Conservation (phyloP, 305 asterid genomes). For the Stenogyne calaminthoides region DNA sequence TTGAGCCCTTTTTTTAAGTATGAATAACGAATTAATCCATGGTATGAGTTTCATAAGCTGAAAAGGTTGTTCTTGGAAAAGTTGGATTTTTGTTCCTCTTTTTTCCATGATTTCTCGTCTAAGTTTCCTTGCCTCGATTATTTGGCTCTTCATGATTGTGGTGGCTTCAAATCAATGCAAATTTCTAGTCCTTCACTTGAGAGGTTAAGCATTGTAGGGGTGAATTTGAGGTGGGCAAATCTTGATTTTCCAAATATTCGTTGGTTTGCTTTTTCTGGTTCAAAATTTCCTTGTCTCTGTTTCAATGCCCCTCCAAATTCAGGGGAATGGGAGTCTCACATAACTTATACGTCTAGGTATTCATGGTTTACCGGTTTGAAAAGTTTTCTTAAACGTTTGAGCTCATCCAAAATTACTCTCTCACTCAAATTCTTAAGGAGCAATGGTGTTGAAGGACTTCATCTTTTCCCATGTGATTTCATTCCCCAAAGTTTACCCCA, state of each 20-base stretch:
- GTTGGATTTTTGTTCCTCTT: not conserved
- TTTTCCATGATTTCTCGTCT: not conserved
- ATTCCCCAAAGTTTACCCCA: no score
- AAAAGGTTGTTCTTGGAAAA: not conserved
- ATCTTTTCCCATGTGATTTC: no score
- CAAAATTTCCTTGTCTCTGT: no score
- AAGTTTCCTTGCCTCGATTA: not conserved
- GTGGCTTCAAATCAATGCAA: not conserved
- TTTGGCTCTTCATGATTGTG: not conserved
- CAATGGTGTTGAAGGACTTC: not conserved
- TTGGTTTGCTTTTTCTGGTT: not conserved
- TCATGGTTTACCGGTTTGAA: not conserved
- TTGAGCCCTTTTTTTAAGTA: no score
- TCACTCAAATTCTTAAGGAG: not conserved
- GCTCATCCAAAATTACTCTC: not conserved
- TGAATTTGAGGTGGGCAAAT: not conserved
- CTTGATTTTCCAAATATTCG: not conserved
- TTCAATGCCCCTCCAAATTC: not conserved
- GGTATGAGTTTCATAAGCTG: no score
- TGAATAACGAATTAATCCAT: no score
- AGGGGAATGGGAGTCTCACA: not conserved
- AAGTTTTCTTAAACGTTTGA: not conserved
- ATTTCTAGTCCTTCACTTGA: slow-evolving; percentile 11
- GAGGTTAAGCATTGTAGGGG: not conserved
- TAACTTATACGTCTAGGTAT: not conserved